phyloP scores from a whole-genome alignment of 108 stramenopile genomes.

The Skeletonema tropicum region DNA sequence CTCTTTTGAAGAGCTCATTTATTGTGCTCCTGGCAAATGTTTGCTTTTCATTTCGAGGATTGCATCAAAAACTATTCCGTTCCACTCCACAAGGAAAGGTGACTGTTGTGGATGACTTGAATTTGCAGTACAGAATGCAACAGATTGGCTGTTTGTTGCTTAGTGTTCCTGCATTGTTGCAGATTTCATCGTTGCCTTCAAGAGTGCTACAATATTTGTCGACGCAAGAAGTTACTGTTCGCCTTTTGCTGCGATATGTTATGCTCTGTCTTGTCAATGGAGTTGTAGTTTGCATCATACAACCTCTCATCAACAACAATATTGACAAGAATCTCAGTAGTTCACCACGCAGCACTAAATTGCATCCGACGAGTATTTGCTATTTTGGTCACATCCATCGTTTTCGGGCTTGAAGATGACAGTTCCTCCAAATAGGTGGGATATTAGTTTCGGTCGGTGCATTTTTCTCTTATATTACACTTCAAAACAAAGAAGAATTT shows the following conservation, averaged over 20 bases:
- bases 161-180: slow-evolving; percentile 39
- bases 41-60: slow-evolving; percentile 85
- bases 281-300: slow-evolving; percentile 76
- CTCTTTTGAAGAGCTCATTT: slow-evolving; percentile 39
- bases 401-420: slow-evolving; percentile 69
- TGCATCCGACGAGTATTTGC: slow-evolving; percentile 85
- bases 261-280: slow-evolving; percentile 71
- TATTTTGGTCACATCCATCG: slow-evolving; percentile 72
- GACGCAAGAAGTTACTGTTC: background rate
- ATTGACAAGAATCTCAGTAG: slow-evolving; percentile 75
- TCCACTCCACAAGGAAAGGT: slow-evolving; percentile 55
- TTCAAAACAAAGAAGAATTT: slow-evolving; percentile 38
- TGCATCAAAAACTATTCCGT: slow-evolving; percentile 83
- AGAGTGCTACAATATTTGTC: background rate
- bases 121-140: slow-evolving; percentile 85
- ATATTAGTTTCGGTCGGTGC: slow-evolving; percentile 56
- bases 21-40: slow-evolving; percentile 80
- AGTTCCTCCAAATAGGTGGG: slow-evolving; percentile 48
- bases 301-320: slow-evolving; percentile 74
- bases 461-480: slow-evolving; percentile 68
- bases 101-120: slow-evolving; percentile 61
- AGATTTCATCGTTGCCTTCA: slow-evolving; percentile 10
- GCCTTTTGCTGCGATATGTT: slow-evolving; percentile 15
- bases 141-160: slow-evolving; percentile 67
- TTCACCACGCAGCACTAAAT: slow-evolving; percentile 86